Percentiles rank a stretch among this genome's conserved stretches.
phyloP scores from a whole-genome alignment of 306 rosid species.

The Acacia acuminata region DNA sequence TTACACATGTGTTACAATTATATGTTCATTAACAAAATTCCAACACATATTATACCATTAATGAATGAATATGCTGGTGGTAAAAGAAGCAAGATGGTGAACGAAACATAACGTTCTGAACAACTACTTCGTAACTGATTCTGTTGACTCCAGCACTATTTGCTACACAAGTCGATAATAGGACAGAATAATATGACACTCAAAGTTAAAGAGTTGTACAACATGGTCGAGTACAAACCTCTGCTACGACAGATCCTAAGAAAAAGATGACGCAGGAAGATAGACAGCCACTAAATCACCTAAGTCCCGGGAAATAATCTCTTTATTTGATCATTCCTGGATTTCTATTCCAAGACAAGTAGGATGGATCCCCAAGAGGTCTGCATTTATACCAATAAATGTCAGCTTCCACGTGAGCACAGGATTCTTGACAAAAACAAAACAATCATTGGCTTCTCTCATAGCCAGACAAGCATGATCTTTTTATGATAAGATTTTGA shows the following conservation, averaged over 20 bases:
- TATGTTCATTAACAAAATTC: not conserved
- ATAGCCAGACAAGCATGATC: not conserved
- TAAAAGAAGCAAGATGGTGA: not conserved
- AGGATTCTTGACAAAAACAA: not conserved
- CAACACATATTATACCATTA: not conserved
- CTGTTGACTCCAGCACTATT: not conserved
- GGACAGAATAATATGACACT: not conserved
- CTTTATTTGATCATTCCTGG: slow-evolving; percentile 37
- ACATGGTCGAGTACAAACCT: slow-evolving; percentile 16
- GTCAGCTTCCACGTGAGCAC: slow-evolving; percentile 12
- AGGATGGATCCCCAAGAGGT: slow-evolving; percentile 89
- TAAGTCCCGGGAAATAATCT: slow-evolving; percentile 19
- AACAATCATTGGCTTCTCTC: not conserved
- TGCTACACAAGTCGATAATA: not conserved
- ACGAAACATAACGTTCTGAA: not conserved
- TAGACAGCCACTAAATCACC: slow-evolving; percentile 6
- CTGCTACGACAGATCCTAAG: not conserved
- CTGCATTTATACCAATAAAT: slow-evolving; percentile 55
- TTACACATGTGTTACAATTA: not conserved
- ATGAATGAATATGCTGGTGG: not conserved
- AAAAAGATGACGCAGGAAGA: slow-evolving; percentile 12
- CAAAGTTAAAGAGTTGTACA: slow-evolving; percentile 13
- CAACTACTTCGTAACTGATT: not conserved
- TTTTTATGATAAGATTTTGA: not conserved
- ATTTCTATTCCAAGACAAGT: slow-evolving; percentile 82